phyloP scores from a whole-genome alignment of 1,139 yeast species.

The Sugiyamaella novakii region DNA sequence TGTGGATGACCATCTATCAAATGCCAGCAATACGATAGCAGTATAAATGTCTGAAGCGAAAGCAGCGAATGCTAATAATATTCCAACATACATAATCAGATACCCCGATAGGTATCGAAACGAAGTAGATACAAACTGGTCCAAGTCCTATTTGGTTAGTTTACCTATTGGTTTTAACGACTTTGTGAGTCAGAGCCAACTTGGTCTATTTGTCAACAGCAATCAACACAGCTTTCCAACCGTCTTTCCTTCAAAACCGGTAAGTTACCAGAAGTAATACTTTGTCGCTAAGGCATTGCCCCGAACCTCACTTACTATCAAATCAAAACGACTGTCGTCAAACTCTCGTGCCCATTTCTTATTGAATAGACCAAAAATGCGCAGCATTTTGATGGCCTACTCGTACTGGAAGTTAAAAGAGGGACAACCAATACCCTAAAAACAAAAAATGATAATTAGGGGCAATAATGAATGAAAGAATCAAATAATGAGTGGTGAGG shows the following conservation, averaged over 20 bases:
- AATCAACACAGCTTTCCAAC: too few relatives aligned
- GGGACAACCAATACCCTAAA: not conserved
- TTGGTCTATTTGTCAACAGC: too few relatives aligned
- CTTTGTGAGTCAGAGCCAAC: too few relatives aligned
- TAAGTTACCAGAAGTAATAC: too few relatives aligned
- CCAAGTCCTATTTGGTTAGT: slow-evolving; percentile 41
- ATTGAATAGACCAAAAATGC: slow-evolving; percentile 26
- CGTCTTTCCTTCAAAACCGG: too few relatives aligned
- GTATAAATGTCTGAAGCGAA: slow-evolving; percentile 79
- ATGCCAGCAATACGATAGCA: slow-evolving; percentile 71
- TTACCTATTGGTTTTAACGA: too few relatives aligned
- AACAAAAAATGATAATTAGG: too few relatives aligned
- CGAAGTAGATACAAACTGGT: slow-evolving; percentile 56
- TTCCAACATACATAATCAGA: slow-evolving; percentile 52
- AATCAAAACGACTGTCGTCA: slow-evolving; percentile 36
- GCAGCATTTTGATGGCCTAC: slow-evolving; percentile 17
- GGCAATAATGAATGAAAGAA: too few relatives aligned
- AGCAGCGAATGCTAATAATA: slow-evolving; percentile 58
- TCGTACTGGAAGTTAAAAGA: not conserved
- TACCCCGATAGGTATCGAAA: slow-evolving; percentile 59
- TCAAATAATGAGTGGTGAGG: too few relatives aligned
- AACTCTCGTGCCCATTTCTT: slow-evolving; percentile 35
- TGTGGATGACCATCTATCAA: slow-evolving; percentile 69
- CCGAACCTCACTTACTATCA: slow-evolving; percentile 28
- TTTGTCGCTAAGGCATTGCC: too few relatives aligned